Conservation (phyloP, 345 rosid species). For the Linum tenue region DNA sequence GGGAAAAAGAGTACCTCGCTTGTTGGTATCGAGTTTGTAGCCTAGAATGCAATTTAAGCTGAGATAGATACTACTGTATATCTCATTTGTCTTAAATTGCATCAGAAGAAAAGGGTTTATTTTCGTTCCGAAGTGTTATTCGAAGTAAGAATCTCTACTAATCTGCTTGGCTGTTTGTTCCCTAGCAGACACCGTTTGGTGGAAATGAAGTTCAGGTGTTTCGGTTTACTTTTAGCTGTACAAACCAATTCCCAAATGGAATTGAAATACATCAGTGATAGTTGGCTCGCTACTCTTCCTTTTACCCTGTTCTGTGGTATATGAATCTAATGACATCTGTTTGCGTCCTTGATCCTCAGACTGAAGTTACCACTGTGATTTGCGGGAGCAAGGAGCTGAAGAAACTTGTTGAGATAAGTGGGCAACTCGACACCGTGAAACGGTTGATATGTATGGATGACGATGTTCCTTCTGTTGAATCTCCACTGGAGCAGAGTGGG, state of each 20-base stretch:
- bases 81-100: background rate
- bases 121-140: background rate
- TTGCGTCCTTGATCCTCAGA: slow-evolving; percentile 36
- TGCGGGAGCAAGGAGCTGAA: slow-evolving; percentile 82
- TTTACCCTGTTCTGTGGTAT: background rate
- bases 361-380: slow-evolving; percentile 86
- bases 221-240: too few relatives aligned
- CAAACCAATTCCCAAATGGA: background rate
- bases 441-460: slow-evolving; percentile 77
- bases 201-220: background rate
- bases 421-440: slow-evolving; percentile 85
- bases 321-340: background rate
- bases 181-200: background rate
- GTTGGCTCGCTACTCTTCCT: background rate
- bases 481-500: slow-evolving; percentile 31
- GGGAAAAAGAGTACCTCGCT: background rate
- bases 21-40: background rate
- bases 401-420: slow-evolving; percentile 67
- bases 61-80: background rate
- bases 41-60: background rate
- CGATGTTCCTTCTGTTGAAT: slow-evolving; percentile 54
- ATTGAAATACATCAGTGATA: background rate
- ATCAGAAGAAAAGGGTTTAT: background rate
- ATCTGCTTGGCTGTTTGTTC: background rate
- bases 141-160: background rate